Evolutionary conservation across 164 flowering plant species (phyloP).

Genomic region (Pachysandra terminalis): DNA sequence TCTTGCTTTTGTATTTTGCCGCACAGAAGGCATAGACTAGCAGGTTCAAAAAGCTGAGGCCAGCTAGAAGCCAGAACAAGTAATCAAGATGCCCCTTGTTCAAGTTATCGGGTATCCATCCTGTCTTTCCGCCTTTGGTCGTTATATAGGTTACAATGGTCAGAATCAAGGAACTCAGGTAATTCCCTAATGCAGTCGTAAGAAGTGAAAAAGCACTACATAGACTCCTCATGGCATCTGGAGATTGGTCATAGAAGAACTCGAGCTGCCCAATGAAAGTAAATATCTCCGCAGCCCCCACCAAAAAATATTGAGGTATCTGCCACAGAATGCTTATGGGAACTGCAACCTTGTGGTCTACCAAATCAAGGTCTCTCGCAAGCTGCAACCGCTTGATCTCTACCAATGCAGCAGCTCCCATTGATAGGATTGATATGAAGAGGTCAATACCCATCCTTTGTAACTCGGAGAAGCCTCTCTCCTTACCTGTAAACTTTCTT

Average conservation of each 20-base stretch:
- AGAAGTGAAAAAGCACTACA: conserved; percentile 60
- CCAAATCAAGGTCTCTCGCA: conserved; percentile 48
- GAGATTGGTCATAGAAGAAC: conserved; percentile 80
- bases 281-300: conserved; percentile 67
- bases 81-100: conserved; percentile 72
- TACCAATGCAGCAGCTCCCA: conserved; percentile 75
- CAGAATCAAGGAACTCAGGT: conserved; percentile 60
- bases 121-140: conserved; percentile 44
- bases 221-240: conserved; percentile 76
- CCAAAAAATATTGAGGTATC: conserved; percentile 69
- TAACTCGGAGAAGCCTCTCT: conserved; percentile 75
- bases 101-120: conserved; percentile 73
- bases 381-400: conserved; percentile 59
- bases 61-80: conserved; percentile 71
- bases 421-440: conserved; percentile 61
- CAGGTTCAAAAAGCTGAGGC: conserved; percentile 55
- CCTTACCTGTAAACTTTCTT: conserved; percentile 66
- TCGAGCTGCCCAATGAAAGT: conserved; percentile 69
- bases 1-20: conserved; percentile 45
- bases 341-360: conserved; percentile 38
- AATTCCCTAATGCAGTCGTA: conserved; percentile 56
- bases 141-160: conserved; percentile 53
- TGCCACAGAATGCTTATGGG: conserved; percentile 73
- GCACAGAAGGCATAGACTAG: conserved; percentile 48
- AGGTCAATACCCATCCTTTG: conserved; percentile 92